A percentile compares a stretch with the other conserved stretches of the same genome.
Evolutionary conservation across 257 asterid species (phyloP).

Genomic region (Fraxinus cuspidata): DNA sequence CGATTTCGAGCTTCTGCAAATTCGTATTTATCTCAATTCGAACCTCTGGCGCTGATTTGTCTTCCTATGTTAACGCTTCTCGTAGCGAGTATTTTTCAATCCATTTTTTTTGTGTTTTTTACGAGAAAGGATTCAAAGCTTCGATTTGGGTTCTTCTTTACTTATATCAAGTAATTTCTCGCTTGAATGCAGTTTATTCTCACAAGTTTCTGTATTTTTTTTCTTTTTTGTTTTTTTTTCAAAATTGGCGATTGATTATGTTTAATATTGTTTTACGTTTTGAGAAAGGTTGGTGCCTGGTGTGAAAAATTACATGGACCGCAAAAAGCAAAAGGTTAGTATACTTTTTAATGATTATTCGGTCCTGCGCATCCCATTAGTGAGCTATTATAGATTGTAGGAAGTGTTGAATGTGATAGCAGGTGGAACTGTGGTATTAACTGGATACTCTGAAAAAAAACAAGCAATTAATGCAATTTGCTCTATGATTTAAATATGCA

Average conservation of each 20-base stretch:
- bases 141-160: slow-evolving; percentile 51
- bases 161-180: slow-evolving; percentile 56
- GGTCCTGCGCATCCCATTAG: slow-evolving; percentile 7
- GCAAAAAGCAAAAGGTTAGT: slow-evolving; percentile 78
- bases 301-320: slow-evolving; percentile 67
- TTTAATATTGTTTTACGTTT: not conserved
- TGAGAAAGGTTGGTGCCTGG: slow-evolving; percentile 78
- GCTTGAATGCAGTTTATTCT: not conserved
- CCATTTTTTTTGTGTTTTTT: slow-evolving; percentile 39
- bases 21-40: slow-evolving; percentile 58
- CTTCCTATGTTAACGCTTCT: slow-evolving; percentile 55
- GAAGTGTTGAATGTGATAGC: not conserved
- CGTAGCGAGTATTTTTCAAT: slow-evolving; percentile 48
- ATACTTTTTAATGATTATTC: not conserved
- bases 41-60: slow-evolving; percentile 61
- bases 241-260: slow-evolving; percentile 2
- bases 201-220: not conserved
- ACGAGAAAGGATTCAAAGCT: slow-evolving; percentile 73
- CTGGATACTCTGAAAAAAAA: not conserved
- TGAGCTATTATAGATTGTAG: not conserved
- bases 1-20: slow-evolving; percentile 61
- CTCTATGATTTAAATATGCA: not conserved
- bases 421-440: slow-evolving; percentile 7
- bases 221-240: not conserved
- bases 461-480: slow-evolving; percentile 15